Evolutionary conservation across 2,329 filamentous ascomycete genomes (phyloP).

Genomic region (Penicillium sp.): DNA sequence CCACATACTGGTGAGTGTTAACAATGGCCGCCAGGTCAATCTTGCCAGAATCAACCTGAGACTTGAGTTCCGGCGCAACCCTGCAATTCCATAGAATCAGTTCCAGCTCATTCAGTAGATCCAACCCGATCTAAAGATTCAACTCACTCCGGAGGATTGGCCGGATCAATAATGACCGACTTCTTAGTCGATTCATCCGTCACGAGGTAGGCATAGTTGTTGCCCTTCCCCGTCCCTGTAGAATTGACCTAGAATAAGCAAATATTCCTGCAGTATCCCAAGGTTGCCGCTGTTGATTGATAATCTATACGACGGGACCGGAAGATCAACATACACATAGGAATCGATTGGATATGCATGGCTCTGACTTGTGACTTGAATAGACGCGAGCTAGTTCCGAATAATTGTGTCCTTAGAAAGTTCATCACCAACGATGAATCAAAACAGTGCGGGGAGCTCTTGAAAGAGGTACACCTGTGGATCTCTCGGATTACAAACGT

Average conservation of each 20-base stretch:
- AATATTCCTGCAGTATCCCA: not conserved
- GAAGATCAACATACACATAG: conserved; percentile 49
- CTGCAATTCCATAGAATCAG: conserved; percentile 37
- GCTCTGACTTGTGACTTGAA: conserved; percentile 24
- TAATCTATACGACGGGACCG: not conserved
- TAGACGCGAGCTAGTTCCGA: conserved; percentile 11
- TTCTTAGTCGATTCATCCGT: conserved; percentile 51
- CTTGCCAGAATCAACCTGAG: conserved; percentile 66
- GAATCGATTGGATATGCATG: conserved; percentile 56
- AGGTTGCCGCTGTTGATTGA: not conserved
- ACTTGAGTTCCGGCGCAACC: conserved; percentile 66
- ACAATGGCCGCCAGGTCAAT: conserved; percentile 87
- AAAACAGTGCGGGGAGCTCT: conserved; percentile 19
- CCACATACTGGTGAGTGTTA: conserved; percentile 90
- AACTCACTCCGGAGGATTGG: conserved; percentile 52
- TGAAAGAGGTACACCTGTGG: not conserved
- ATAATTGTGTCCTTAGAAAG: conserved; percentile 28
- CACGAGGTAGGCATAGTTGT: conserved; percentile 56
- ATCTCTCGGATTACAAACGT: conserved; percentile 19
- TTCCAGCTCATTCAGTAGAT: not conserved
- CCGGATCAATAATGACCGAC: conserved; percentile 53
- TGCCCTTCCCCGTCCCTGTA: conserved; percentile 42
- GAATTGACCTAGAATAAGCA: not conserved
- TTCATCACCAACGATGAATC: conserved; percentile 28
- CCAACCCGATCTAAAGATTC: not conserved